Evolutionary conservation across 2,329 filamentous ascomycete genomes (phyloP).

Genomic region (Lasiodiplodia sp.): DNA sequence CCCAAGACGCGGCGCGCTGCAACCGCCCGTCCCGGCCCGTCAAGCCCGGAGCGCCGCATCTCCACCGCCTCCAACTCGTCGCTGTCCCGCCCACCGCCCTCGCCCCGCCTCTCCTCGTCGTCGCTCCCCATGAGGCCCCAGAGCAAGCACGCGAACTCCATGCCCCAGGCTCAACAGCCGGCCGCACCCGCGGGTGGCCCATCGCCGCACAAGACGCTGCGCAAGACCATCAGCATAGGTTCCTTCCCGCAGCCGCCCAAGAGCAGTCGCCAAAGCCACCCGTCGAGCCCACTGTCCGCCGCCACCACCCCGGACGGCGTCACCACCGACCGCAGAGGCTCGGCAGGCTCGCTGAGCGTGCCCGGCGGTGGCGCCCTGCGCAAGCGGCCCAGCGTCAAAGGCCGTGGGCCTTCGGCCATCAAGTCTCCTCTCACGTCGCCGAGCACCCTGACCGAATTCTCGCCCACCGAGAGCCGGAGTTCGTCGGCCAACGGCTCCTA

Average conservation of each 20-base stretch:
- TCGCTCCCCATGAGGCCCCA: conserved; percentile 29
- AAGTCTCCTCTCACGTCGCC: conserved; percentile 62
- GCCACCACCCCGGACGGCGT: conserved; percentile 55
- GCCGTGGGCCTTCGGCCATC: conserved; percentile 39
- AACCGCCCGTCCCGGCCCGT: conserved; percentile 61
- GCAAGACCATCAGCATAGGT: conserved; percentile 92
- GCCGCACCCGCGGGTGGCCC: conserved; percentile 32
- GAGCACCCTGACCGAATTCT: conserved; percentile 72
- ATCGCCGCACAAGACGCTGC: conserved; percentile 69
- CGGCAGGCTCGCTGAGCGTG: conserved; percentile 38
- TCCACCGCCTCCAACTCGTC: conserved; percentile 16
- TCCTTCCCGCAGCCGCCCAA: conserved; percentile 90
- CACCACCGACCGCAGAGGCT: conserved; percentile 43
- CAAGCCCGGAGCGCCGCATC: conserved; percentile 35
- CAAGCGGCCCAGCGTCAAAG: conserved; percentile 45
- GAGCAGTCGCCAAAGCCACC: conserved; percentile 59
- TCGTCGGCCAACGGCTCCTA: conserved; percentile 94
- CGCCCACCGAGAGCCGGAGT: conserved; percentile 83
- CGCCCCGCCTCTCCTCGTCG: conserved; percentile 29
- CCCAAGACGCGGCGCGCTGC: conserved; percentile 65
- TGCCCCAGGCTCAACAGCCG: conserved; percentile 35
- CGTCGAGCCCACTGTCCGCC: conserved; percentile 59
- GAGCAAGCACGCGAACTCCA: conserved; percentile 28
- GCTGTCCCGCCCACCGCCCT: conserved; percentile 7
- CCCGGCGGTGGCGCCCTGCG: conserved; percentile 40